phyloP scores from a whole-genome alignment of 192 early-diverging fungal genomes.

The Phlyctochytrium bullatum region DNA sequence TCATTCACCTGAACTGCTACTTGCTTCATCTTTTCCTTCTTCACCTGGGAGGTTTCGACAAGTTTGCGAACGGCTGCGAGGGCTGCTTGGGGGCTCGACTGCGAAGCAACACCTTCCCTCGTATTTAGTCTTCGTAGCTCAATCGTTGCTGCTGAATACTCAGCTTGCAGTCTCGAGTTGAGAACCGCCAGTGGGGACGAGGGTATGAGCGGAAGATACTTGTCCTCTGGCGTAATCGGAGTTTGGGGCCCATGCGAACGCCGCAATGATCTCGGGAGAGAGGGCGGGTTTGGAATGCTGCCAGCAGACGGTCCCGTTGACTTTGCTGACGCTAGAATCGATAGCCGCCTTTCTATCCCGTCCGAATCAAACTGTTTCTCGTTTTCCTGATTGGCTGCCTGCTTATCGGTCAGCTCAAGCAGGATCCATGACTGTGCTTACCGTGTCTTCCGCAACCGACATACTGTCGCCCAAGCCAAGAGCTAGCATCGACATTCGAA shows the following conservation, averaged over 20 bases:
- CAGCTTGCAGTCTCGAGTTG: slow-evolving; percentile 8
- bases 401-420: too few relatives aligned
- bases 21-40: slow-evolving; percentile 9
- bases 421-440: too few relatives aligned
- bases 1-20: slow-evolving; percentile 8
- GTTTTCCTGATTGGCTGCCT: too few relatives aligned
- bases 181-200: slow-evolving; percentile 18
- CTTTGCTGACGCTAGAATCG: too few relatives aligned
- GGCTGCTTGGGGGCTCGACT: slow-evolving; percentile 3
- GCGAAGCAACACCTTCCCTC: background rate
- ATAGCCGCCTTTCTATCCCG: too few relatives aligned
- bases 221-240: background rate
- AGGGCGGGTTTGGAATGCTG: too few relatives aligned
- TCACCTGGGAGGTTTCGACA: slow-evolving; percentile 20
- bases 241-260: slow-evolving; percentile 8
- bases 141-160: background rate
- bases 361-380: too few relatives aligned
- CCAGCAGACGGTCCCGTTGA: too few relatives aligned
- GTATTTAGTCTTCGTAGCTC: slow-evolving; percentile 22
- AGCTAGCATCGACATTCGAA: slow-evolving; percentile 18
- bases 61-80: slow-evolving; percentile 17
- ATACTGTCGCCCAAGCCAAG: too few relatives aligned
- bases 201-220: slow-evolving; percentile 22
- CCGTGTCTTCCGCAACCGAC: too few relatives aligned
- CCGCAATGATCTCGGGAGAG: too few relatives aligned